phyloP scores from a whole-genome alignment of 2,329 filamentous ascomycete genomes.

The Ophiostoma quercus region DNA sequence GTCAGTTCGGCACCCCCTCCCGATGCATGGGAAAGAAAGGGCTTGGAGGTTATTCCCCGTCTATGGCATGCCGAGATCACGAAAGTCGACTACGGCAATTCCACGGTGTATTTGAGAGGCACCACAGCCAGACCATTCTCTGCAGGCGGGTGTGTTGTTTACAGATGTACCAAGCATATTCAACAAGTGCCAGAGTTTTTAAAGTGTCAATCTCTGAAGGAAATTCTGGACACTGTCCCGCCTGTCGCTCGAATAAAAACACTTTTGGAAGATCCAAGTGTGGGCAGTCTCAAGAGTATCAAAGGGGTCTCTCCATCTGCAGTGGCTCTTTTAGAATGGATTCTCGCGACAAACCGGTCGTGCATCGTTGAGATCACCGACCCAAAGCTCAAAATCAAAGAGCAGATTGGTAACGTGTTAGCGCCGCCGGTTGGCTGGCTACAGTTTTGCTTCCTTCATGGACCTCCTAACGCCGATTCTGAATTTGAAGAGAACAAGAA shows the following conservation, averaged over 20 bases:
- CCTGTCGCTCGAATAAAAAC: slow-evolving; percentile 53
- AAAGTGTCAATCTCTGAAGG: slow-evolving; percentile 48
- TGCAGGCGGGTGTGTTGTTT: background rate
- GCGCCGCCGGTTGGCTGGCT: slow-evolving; percentile 48
- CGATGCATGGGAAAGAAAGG: no score
- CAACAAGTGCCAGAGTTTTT: slow-evolving; percentile 44
- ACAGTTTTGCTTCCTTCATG: slow-evolving; percentile 85
- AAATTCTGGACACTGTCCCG: slow-evolving; percentile 56
- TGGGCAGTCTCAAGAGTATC: slow-evolving; percentile 40
- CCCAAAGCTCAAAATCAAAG: slow-evolving; percentile 20
- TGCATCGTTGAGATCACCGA: slow-evolving; percentile 72
- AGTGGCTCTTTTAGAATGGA: slow-evolving; percentile 71
- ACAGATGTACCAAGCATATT: slow-evolving; percentile 42
- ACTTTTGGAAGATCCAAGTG: slow-evolving; percentile 41
- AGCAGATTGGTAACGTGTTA: background rate
- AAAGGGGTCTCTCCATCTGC: slow-evolving; percentile 59
- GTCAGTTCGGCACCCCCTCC: background rate
- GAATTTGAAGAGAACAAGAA: slow-evolving; percentile 56
- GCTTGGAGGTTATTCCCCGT: no score
- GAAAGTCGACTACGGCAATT: background rate
- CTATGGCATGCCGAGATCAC: background rate
- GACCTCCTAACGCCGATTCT: slow-evolving; percentile 79
- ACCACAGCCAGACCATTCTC: no score
- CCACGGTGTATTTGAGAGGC: background rate
- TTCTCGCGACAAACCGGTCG: slow-evolving; percentile 82